Percentiles rank a stretch among this genome's conserved stretches.
These are phyloP conservation scores for Barbarea vulgaris DNA, from an alignment of 345 rosid genomes.

Conservation along the genomic window DNA sequence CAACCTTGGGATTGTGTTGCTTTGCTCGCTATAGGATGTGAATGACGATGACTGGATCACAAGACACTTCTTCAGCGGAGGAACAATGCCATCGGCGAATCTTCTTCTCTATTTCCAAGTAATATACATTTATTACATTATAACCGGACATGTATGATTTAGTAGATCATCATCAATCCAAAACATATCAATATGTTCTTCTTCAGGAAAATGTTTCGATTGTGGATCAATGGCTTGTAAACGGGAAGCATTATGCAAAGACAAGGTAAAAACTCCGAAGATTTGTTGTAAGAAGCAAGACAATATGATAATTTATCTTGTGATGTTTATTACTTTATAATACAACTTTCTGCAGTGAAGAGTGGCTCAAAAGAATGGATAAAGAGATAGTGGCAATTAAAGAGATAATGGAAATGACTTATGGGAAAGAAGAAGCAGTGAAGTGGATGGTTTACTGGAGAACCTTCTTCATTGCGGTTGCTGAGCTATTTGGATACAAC, in stretches of 20 bases:
- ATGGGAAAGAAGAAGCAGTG: conserved; percentile 74
- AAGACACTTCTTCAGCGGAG: conserved; percentile 82
- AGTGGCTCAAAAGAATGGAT: conserved; percentile 92
- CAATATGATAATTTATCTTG: not conserved
- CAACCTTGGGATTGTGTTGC: conserved; percentile 1
- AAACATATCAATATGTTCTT: not conserved
- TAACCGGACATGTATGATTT: not conserved
- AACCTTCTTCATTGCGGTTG: conserved; percentile 81
- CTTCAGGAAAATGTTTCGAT: conserved; percentile 71
- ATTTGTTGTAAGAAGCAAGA: not conserved
- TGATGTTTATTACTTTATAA: not conserved
- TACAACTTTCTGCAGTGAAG: conserved; percentile 55
- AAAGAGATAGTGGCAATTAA: conserved; percentile 48
- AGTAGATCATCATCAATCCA: not conserved
- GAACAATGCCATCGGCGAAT: conserved; percentile 89
- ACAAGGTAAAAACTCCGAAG: conserved; percentile 53
- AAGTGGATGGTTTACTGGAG: conserved; percentile 93
- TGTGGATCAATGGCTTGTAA: conserved; percentile 75
- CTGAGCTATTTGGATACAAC: conserved; percentile 84
- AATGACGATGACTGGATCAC: conserved; percentile 95
- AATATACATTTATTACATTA: conserved; percentile 1
- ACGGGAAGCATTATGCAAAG: conserved; percentile 82
- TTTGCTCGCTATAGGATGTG: conserved; percentile 51
- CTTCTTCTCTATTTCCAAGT: conserved; percentile 92
- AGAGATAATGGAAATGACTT: conserved; percentile 74